Base-by-base conservation (phyloP, 495 filamentous ascomycete genomes). In the Xylaria palmicola region DNA sequence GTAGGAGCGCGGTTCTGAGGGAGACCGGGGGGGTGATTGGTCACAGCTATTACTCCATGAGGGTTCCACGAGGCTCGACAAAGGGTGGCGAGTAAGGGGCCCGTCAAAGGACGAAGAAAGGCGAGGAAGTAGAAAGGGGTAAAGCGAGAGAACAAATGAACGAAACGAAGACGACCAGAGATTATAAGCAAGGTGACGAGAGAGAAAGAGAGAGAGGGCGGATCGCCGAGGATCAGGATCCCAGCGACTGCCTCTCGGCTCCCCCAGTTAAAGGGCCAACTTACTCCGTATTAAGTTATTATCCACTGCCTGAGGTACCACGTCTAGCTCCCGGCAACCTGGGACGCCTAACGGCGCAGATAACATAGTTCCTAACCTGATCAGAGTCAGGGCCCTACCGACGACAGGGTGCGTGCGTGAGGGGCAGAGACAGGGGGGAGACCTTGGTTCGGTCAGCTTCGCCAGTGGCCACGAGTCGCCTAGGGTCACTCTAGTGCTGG, bases 151-250 rank as follows among this genome's bases (percentile, higher is more conserved):
- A 41, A 36, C 34, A 51, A 32, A 51, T 51, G 29, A 22, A 34
- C n/a, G n/a, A n/a, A n/a, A n/a, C n/a, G n/a, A n/a, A n/a, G n/a
- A n/a, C n/a, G n/a, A n/a, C n/a, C n/a, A n/a, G n/a, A n/a, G n/a
- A n/a, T n/a, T n/a, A n/a, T n/a, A n/a, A n/a, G n/a, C 48, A 41
- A 55, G 15, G 29, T 13, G 36, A 41, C 22, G n/a, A 41, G 36
- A 54, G 30, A 34, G 17, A 26, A 36, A 40, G 50, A 15, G 49
- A 53, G 32, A 34, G 50, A 12, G 9, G 30, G 50, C 6, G 29
- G 50, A 53, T 53, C 50, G 20, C 50, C 48, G 48, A 51, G 48
- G 48, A 51, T 51, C 10, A 32, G 48, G 13, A 51, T 51, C 27
- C 27, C 27, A 32, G 27, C 13, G 48, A 51, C 48, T 36, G 32